These are phyloP conservation scores for Trematosphaeria pertusa DNA, from an alignment of 2,329 filamentous ascomycete genomes.

Conservation along the genomic window DNA sequence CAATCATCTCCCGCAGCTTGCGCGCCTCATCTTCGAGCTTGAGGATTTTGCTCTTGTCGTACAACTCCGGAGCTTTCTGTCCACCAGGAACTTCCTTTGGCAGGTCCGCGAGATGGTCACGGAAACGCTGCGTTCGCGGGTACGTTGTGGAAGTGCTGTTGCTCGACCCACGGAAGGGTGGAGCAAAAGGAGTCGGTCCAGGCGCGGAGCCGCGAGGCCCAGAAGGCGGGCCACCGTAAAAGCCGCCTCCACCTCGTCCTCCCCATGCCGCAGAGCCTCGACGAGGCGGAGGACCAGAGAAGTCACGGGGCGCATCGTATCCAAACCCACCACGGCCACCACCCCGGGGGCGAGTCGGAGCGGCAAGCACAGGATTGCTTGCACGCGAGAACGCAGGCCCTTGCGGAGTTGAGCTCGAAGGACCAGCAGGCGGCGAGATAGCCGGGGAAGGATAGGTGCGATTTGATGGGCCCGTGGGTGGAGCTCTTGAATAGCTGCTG, in stretches of 20 bases:
- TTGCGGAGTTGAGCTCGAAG: constrained; percentile 36
- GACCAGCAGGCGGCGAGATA: constrained; percentile 50
- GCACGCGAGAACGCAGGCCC: constrained; percentile 41
- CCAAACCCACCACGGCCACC: constrained; percentile 51
- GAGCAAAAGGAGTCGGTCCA: constrained; percentile 39
- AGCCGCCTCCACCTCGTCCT: constrained; percentile 39
- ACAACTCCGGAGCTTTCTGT: constrained; percentile 50
- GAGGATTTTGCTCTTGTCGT: constrained; percentile 52
- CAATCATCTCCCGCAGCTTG: constrained; percentile 53
- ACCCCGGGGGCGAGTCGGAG: constrained; percentile 49
- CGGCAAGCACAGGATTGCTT: constrained; percentile 47
- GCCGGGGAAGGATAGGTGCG: constrained; percentile 46
- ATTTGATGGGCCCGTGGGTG: constrained; percentile 48
- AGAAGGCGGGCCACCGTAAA: constrained; percentile 39
- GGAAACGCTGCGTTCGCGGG: constrained; percentile 56
- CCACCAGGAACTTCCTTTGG: constrained; percentile 55
- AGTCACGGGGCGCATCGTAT: constrained; percentile 46
- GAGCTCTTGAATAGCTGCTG: constrained; percentile 41
- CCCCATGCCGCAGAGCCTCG: constrained; percentile 44
- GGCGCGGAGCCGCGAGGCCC: constrained; percentile 41
- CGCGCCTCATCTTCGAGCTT: constrained; percentile 57
- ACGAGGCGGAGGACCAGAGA: constrained; percentile 39
- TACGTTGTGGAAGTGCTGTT: constrained; percentile 55
- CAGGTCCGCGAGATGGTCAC: constrained; percentile 51
- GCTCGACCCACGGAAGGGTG: constrained; percentile 50